Evolutionary conservation across 371 early-diverging fungal genomes (phyloP).

Genomic region (Mortierella sp.): DNA sequence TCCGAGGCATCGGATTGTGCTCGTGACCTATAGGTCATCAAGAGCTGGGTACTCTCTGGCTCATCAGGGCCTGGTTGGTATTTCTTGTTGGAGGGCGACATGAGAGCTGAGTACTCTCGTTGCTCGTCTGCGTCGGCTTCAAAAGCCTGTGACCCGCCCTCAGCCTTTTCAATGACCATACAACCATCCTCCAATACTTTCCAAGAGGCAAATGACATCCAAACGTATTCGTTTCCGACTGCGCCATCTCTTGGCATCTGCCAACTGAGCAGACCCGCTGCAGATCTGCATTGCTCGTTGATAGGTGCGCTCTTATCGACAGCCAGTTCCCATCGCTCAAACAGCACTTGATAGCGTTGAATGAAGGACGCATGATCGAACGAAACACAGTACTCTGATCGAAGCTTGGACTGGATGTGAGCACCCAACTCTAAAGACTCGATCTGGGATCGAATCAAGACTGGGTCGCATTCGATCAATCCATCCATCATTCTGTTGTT

Average conservation of each 20-base stretch:
- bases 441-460: constrained; percentile 48
- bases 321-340: constrained; percentile 25
- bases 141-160: constrained; percentile 25
- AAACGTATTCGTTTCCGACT: constrained; percentile 41
- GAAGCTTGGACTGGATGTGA: constrained; percentile 38
- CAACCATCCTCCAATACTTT: constrained; percentile 40
- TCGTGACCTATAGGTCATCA: constrained; percentile 20
- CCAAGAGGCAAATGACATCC: constrained; percentile 32
- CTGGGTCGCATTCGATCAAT: constrained; percentile 48
- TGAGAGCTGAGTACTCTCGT: constrained; percentile 28
- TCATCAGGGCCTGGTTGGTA: constrained; percentile 15
- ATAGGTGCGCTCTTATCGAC: constrained; percentile 16
- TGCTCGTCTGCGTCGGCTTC: constrained; percentile 47
- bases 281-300: constrained; percentile 28
- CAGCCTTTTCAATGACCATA: constrained; percentile 31
- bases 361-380: constrained; percentile 45
- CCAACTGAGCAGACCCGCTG: constrained; percentile 17
- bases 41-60: constrained; percentile 18
- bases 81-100: constrained; percentile 10
- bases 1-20: constrained; percentile 43
- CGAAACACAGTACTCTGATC: constrained; percentile 44
- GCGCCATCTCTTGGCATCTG: constrained; percentile 37
- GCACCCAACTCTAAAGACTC: constrained; percentile 28
- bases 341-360: constrained; percentile 37
- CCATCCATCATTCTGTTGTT: constrained; percentile 71